phyloP scores from a whole-genome alignment of 1,284 basidiomycete species.

The Sporisorium sorghi region DNA sequence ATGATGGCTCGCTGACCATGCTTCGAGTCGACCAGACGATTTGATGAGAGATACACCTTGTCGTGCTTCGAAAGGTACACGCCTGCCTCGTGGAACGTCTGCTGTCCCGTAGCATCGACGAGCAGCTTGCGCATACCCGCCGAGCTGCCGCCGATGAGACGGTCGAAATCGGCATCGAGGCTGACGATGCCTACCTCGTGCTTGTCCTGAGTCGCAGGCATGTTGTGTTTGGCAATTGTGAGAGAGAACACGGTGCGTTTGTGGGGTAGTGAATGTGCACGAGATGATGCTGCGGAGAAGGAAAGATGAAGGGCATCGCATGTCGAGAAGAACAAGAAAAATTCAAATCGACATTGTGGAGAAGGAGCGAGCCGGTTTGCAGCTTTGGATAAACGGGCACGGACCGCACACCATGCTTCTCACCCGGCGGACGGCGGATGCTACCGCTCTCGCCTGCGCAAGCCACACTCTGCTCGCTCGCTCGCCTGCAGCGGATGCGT shows the following conservation, averaged over 20 bases:
- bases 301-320: too few relatives aligned
- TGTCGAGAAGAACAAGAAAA: not conserved
- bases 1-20: constrained; percentile 30
- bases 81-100: constrained; percentile 52
- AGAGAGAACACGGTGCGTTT: too few relatives aligned
- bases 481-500: not conserved
- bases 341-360: not conserved
- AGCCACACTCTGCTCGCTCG: constrained; percentile 2
- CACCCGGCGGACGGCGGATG: not conserved
- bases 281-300: not conserved
- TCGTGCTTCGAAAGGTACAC: constrained; percentile 38
- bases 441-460: not conserved
- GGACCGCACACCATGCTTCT: not conserved
- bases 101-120: constrained; percentile 26
- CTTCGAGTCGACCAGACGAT: constrained; percentile 25
- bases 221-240: too few relatives aligned
- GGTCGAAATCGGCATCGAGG: constrained; percentile 40
- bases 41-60: constrained; percentile 48
- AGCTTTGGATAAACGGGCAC: not conserved
- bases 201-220: constrained; percentile 4
- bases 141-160: constrained; percentile 35
- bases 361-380: constrained; percentile 6
- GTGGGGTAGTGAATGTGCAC: not conserved
- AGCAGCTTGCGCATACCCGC: constrained; percentile 36
- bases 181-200: constrained; percentile 34